Conservation (phyloP, 306 rosid genomes). For the Dalbergia cochinchinensis region DNA sequence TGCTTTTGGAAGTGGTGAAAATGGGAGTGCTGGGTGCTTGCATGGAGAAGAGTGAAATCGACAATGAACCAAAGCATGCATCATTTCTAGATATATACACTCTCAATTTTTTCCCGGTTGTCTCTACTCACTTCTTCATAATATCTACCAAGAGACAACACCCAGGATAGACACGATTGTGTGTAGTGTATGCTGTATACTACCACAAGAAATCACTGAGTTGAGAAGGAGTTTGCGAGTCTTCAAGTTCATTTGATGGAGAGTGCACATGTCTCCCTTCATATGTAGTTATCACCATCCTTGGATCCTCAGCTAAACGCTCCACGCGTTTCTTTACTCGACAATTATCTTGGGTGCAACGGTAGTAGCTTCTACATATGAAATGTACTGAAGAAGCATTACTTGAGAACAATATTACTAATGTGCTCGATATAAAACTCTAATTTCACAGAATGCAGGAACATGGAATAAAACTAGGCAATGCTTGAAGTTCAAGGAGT, state of each 20-base stretch:
- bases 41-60: constrained; percentile 35
- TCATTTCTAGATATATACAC: constrained; percentile 2
- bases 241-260: constrained; percentile 71
- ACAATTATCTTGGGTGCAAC: constrained; percentile 80
- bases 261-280: constrained; percentile 85
- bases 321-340: constrained; percentile 83
- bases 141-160: no score
- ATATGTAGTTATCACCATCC: constrained; percentile 90
- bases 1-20: constrained; percentile 19
- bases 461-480: no score
- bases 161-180: background rate
- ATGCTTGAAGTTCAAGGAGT: no score
- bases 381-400: no score
- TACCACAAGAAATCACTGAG: constrained; percentile 74
- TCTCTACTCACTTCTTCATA: no score
- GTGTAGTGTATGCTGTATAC: background rate
- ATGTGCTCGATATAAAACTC: no score
- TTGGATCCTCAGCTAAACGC: constrained; percentile 81
- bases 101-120: constrained; percentile 9
- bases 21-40: background rate
- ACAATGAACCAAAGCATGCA: constrained; percentile 29
- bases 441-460: no score
- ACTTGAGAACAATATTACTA: no score
- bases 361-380: constrained; percentile 73
- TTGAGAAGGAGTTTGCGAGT: constrained; percentile 63